Evolutionary conservation across 1,284 basidiomycete species (phyloP).

Genomic region (Pholiota adiposa): DNA sequence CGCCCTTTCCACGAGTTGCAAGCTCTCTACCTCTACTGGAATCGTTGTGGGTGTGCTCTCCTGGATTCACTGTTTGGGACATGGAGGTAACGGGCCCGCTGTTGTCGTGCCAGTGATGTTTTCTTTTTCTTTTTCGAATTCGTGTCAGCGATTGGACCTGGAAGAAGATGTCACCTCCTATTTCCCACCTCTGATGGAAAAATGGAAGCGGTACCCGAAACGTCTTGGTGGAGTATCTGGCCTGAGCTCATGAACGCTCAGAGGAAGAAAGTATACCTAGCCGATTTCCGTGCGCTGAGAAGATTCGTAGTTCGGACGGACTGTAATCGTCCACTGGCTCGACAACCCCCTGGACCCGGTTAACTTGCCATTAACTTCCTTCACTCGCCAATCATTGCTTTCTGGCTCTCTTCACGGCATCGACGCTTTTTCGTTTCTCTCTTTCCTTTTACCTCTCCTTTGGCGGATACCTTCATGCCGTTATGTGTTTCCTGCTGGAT

Average conservation of each 20-base stretch:
- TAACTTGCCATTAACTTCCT: neutral
- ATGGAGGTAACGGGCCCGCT: neutral
- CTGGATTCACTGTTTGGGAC: neutral
- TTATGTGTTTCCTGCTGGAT: constrained; percentile 1
- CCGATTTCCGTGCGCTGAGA: neutral
- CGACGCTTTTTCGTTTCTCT: neutral
- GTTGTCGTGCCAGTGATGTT: no score
- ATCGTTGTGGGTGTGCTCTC: neutral
- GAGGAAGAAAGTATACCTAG: neutral
- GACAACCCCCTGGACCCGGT: neutral
- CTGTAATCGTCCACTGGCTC: neutral
- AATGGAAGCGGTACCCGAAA: constrained; percentile 7
- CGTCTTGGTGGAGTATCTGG: constrained; percentile 5
- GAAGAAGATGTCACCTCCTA: constrained; percentile 1
- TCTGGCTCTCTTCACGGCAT: constrained; percentile 4
- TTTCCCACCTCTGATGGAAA: constrained; percentile 11
- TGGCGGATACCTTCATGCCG: constrained; percentile 3
- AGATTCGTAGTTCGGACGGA: neutral
- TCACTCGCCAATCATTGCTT: neutral
- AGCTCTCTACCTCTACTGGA: neutral
- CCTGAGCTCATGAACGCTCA: neutral
- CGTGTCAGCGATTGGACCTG: constrained; percentile 1
- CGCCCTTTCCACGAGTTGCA: neutral
- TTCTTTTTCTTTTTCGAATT: neutral
- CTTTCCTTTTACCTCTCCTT: constrained; percentile 1